Base-by-base conservation (phyloP, 331 rosid species). In the Saraca asoca region DNA sequence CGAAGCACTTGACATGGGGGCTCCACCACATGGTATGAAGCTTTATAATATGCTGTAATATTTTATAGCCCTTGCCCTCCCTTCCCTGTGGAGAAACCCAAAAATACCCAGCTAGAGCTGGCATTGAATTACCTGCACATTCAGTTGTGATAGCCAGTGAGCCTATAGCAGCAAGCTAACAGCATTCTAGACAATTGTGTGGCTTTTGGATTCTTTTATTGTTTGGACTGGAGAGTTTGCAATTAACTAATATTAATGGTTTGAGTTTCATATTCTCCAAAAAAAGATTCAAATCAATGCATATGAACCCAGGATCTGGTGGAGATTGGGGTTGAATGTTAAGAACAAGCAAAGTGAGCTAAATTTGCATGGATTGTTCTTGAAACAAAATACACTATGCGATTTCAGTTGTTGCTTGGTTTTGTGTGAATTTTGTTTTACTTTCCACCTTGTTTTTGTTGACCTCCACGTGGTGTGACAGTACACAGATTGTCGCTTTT, bases 1-100 rank as follows among this genome's bases (percentile, higher is more conserved):
- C 33, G 99, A 94, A 76, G 97, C 99, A 18, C 77, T 94, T 55
- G 99, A 90, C 89, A 94, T 90, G 96, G 99, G 97, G 48, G 99
- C 97, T 79, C 99, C 97, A 71, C 97, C 99, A 48, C 99, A 90
- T 69, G 99, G 99, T 94, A 90, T 71, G 78, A 53, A 58, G 9
- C 37, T 62, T 68, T 53, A 29, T 38, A 24, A 12, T 24, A 29
- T 58, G 2, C 5, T 17, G 19, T 58, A n/a, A 24, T 67, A 15
- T 13, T 53, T 51, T 38, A 37, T 61, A 52, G 45, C 17, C 31
- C 51, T 24, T 7, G 9, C 11, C 73, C 9, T 56, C 35, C 48
- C 62, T 54, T 12, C 57, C 43, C 13, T 62, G 15, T 15, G 42
- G 16, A 11, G 18, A n/a, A 64, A 70, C 35, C 15, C 10, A 7